phyloP scores from a whole-genome alignment of 2,329 filamentous ascomycete species.

The Hypoxylon sp. region DNA sequence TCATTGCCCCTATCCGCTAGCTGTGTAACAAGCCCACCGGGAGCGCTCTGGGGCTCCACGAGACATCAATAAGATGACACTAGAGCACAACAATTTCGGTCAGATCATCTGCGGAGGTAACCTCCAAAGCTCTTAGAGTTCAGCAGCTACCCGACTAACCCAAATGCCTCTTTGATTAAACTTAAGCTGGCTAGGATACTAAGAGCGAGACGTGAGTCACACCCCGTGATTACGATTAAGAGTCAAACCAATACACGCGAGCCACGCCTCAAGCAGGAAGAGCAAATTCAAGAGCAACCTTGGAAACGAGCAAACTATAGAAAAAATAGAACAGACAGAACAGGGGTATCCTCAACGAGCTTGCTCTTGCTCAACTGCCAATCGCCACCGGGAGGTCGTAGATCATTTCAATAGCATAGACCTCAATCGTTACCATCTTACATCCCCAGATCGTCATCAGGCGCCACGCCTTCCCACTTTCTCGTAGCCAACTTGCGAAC shows the following conservation, averaged over 20 bases:
- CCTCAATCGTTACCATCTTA: slow-evolving; percentile 40
- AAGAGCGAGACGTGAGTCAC: neutral
- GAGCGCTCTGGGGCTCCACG: neutral
- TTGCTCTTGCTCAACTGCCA: slow-evolving; percentile 5
- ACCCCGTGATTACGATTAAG: neutral
- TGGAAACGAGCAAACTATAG: slow-evolving; percentile 2
- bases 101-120: neutral
- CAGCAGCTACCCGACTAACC: neutral
- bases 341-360: slow-evolving; percentile 35
- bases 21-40: neutral
- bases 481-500: slow-evolving; percentile 64
- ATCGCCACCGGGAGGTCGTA: slow-evolving; percentile 1
- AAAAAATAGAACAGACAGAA: slow-evolving; percentile 11
- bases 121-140: neutral
- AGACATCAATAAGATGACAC: neutral
- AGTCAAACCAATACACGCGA: neutral
- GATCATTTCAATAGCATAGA: slow-evolving; percentile 3
- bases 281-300: slow-evolving; percentile 10
- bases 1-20: neutral
- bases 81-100: neutral
- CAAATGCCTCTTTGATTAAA: neutral
- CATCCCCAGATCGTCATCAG: slow-evolving; percentile 60
- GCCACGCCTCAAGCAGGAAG: neutral
- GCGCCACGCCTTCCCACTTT: slow-evolving; percentile 61
- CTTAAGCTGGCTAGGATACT: neutral